A percentile compares a stretch with the other conserved stretches of the same genome.
These are phyloP conservation scores for Alectoria sarmentosa DNA, from an alignment of 495 filamentous ascomycete genomes.

Conservation along the genomic window DNA sequence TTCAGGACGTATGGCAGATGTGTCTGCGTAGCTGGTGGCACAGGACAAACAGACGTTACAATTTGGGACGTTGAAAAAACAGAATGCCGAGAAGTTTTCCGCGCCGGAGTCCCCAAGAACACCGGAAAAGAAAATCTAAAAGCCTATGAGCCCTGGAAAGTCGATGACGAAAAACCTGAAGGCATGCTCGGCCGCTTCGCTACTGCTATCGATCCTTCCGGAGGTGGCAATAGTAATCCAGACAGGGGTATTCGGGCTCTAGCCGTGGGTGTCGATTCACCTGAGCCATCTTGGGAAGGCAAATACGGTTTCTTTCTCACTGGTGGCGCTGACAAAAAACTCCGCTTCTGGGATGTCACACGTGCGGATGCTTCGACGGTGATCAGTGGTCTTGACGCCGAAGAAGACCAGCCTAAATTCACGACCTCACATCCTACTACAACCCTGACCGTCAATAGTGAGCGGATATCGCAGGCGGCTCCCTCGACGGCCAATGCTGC, in stretches of 20 bases:
- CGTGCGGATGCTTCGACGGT: constrained; percentile 66
- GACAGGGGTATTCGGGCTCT: constrained; percentile 52
- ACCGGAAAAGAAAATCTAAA: constrained; percentile 46
- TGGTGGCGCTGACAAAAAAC: constrained; percentile 80
- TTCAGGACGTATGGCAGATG: constrained; percentile 61
- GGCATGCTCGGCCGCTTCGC: constrained; percentile 86
- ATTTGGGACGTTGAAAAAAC: constrained; percentile 94
- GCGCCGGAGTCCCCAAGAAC: constrained; percentile 45
- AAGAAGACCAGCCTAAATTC: constrained; percentile 67
- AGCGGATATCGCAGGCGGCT: constrained; percentile 51
- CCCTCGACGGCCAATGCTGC: constrained; percentile 35
- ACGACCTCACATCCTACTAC: constrained; percentile 60
- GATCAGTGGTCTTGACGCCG: constrained; percentile 67
- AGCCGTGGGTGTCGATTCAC: constrained; percentile 43
- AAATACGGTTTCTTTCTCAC: constrained; percentile 67
- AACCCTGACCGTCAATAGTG: constrained; percentile 63
- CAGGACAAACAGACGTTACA: constrained; percentile 84
- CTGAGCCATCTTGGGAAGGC: constrained; percentile 37
- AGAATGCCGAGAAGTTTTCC: constrained; percentile 83
- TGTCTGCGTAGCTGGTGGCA: constrained; percentile 83
- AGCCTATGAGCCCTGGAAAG: constrained; percentile 78
- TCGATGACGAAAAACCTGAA: constrained; percentile 84
- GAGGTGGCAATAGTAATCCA: constrained; percentile 37
- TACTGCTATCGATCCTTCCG: constrained; percentile 53
- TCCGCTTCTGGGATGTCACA: constrained; percentile 85